Percentiles rank a stretch among this genome's conserved stretches.
These are phyloP conservation scores for Chrysosphaeria jannelii DNA, from an alignment of 2,329 filamentous ascomycete species.

Conservation along the genomic window DNA sequence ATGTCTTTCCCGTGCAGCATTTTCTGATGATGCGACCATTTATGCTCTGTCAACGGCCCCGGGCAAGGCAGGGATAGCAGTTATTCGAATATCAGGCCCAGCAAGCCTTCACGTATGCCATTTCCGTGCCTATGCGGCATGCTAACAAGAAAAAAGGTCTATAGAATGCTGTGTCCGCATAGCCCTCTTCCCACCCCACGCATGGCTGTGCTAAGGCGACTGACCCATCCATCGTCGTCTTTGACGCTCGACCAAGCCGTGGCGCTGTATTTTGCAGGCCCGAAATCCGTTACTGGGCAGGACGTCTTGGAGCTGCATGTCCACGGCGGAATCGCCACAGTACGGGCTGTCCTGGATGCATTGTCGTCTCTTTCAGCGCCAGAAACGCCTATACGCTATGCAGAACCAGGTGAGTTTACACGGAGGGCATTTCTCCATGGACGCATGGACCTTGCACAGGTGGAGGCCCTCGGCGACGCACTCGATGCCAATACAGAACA, in stretches of 20 bases:
- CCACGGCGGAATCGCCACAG: constrained; percentile 73
- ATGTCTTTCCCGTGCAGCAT: too few species aligned
- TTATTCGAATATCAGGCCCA: constrained; percentile 63
- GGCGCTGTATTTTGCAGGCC: constrained; percentile 53
- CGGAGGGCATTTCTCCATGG: constrained; percentile 69
- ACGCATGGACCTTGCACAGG: constrained; percentile 63
- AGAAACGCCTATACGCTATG: constrained; percentile 34
- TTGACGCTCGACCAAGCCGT: constrained; percentile 37
- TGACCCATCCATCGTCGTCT: constrained; percentile 25
- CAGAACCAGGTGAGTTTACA: constrained; percentile 88
- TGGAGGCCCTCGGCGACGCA: constrained; percentile 31
- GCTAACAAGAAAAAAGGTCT: constrained; percentile 13
- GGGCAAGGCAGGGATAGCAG: constrained; percentile 67
- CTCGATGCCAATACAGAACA: constrained; percentile 59
- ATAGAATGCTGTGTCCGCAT: constrained; percentile 17
- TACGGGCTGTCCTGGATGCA: constrained; percentile 57
- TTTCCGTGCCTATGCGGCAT: background rate
- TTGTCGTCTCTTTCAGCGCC: constrained; percentile 26
- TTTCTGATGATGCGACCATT: constrained; percentile 35
- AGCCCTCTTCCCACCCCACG: constrained; percentile 16
- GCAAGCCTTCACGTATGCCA: constrained; percentile 31
- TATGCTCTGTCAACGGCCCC: constrained; percentile 74
- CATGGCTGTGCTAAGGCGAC: constrained; percentile 40
- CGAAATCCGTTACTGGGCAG: constrained; percentile 68
- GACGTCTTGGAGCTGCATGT: constrained; percentile 79